These are phyloP conservation scores for Ustilago nuda DNA, from an alignment of 1,284 basidiomycete species.

Conservation along the genomic window DNA sequence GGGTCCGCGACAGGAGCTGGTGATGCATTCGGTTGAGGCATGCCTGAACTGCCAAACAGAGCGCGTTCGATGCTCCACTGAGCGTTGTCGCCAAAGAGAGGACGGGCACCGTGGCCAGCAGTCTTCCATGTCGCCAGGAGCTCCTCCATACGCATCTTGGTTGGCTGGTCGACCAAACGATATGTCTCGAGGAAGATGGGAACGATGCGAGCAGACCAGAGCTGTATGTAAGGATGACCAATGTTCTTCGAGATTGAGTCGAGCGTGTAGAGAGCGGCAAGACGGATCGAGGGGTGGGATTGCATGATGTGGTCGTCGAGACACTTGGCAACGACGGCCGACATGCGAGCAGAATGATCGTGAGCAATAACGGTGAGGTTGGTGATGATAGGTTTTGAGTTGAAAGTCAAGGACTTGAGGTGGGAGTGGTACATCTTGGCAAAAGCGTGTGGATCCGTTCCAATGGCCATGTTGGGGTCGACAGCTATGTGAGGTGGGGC, in stretches of 20 bases:
- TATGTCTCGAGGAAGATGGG: constrained; percentile 67
- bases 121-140: constrained; percentile 66
- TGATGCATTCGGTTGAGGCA: constrained; percentile 33
- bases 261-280: constrained; percentile 92
- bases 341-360: constrained; percentile 80
- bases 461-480: constrained; percentile 33
- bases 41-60: constrained; percentile 61
- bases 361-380: constrained; percentile 92
- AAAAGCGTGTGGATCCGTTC: constrained; percentile 76
- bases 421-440: constrained; percentile 75
- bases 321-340: constrained; percentile 85
- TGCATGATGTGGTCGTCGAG: constrained; percentile 85
- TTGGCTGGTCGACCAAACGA: constrained; percentile 64
- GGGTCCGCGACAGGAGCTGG: constrained; percentile 30
- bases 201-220: constrained; percentile 61
- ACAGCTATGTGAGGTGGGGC: constrained; percentile 8
- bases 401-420: constrained; percentile 87
- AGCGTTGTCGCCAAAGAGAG: constrained; percentile 62
- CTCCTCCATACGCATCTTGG: constrained; percentile 66
- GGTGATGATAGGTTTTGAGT: constrained; percentile 95
- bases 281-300: constrained; percentile 80
- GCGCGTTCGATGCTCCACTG: constrained; percentile 64
- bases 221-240: constrained; percentile 62
- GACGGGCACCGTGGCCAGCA: constrained; percentile 49
- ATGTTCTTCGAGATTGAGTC: constrained; percentile 80